phyloP scores from a whole-genome alignment of 179 eudicot species.

The Silene coronaria region DNA sequence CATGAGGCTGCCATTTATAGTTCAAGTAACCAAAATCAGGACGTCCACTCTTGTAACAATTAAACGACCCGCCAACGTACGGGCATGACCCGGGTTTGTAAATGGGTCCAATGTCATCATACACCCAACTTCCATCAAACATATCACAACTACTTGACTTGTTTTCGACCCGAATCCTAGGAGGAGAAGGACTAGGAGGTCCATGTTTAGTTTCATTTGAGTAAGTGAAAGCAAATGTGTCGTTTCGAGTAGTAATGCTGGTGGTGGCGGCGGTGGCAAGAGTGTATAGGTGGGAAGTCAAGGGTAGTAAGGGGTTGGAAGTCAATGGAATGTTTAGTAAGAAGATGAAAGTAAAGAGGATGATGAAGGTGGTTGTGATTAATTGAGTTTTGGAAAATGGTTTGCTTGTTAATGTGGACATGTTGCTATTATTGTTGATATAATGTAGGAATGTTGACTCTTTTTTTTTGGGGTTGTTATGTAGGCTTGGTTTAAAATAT shows the following conservation, averaged over 20 bases:
- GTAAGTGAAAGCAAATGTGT: neutral
- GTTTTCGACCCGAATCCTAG: neutral
- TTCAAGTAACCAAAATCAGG: constrained; percentile 36
- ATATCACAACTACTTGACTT: constrained; percentile 36
- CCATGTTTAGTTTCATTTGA: neutral
- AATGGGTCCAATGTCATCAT: constrained; percentile 26
- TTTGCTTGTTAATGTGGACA: constrained; percentile 13
- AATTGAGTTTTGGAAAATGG: neutral
- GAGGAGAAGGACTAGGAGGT: constrained; percentile 7
- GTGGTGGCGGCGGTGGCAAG: neutral
- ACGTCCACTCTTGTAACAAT: constrained; percentile 46
- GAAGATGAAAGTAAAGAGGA: constrained; percentile 13
- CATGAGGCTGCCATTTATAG: constrained; percentile 46
- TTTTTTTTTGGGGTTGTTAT: neutral
- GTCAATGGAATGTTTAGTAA: constrained; percentile 16
- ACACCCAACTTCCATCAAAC: constrained; percentile 48
- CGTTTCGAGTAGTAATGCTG: neutral
- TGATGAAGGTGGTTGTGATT: constrained; percentile 2
- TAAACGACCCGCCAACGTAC: constrained; percentile 35
- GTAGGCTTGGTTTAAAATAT: neutral
- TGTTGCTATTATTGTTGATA: neutral
- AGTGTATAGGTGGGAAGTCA: constrained; percentile 12
- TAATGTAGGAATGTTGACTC: neutral
- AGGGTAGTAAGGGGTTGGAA: constrained; percentile 7
- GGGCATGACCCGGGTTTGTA: constrained; percentile 49